Percentiles rank a stretch among this genome's conserved stretches.
Conservation (phyloP, 2,329 filamentous ascomycete species). For the Penicillium sp. region DNA sequence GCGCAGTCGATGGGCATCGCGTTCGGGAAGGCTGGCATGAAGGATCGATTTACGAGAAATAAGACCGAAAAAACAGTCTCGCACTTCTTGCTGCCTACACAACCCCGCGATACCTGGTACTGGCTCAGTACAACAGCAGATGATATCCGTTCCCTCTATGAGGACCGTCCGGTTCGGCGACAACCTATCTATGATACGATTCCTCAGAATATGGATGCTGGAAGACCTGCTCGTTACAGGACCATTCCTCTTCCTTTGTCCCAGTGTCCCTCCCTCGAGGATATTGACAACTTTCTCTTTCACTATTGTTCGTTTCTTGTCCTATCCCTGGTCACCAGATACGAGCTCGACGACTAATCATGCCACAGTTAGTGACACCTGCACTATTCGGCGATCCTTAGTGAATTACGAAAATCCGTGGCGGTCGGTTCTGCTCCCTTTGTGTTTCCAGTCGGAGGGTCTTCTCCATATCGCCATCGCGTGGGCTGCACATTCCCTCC, state of each 20-base stretch:
- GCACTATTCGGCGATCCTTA: too few relatives aligned
- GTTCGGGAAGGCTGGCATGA: not conserved
- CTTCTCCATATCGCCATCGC: not conserved
- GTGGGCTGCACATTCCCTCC: not conserved
- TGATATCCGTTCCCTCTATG: not conserved
- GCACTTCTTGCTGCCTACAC: not conserved
- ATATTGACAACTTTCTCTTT: too few relatives aligned
- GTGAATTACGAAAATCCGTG: too few relatives aligned
- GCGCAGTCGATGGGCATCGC: not conserved
- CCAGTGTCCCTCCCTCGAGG: not conserved
- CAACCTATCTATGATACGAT: too few relatives aligned
- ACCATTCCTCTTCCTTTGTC: too few relatives aligned
- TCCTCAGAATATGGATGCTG: too few relatives aligned
- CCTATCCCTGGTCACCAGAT: too few relatives aligned
- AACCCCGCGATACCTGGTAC: not conserved
- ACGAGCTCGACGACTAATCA: too few relatives aligned
- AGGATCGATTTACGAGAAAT: not conserved
- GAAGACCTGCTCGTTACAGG: too few relatives aligned
- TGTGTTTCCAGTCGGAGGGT: conserved; percentile 1
- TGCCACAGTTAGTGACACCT: too few relatives aligned
- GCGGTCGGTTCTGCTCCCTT: not conserved
- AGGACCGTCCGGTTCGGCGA: too few relatives aligned
- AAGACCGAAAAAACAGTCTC: not conserved
- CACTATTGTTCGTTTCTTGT: too few relatives aligned
- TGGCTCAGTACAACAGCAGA: not conserved